These are phyloP conservation scores for Diaporthe longicolla DNA, from an alignment of 2,329 filamentous ascomycete species.

Conservation along the genomic window DNA sequence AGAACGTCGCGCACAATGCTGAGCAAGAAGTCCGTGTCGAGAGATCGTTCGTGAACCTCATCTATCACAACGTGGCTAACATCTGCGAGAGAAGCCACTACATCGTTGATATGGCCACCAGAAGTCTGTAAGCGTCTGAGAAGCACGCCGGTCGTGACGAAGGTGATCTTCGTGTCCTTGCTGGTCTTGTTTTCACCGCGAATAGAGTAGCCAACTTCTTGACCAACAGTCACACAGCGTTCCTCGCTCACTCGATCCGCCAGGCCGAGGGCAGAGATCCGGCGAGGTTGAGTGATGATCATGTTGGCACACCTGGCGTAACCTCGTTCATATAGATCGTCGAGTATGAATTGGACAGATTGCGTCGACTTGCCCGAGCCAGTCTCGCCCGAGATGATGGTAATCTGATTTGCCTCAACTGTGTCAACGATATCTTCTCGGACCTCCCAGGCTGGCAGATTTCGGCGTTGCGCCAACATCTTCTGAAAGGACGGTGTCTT, in stretches of 20 bases:
- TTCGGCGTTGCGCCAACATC: conserved; percentile 81
- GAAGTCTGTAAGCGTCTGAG: conserved; percentile 92
- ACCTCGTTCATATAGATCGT: conserved; percentile 84
- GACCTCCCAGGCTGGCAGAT: conserved; percentile 89
- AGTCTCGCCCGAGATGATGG: conserved; percentile 96
- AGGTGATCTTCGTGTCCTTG: conserved; percentile 86
- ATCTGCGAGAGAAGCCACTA: conserved; percentile 85
- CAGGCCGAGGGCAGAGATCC: conserved; percentile 93
- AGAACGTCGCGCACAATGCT: conserved; percentile 89
- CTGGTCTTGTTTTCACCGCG: conserved; percentile 88
- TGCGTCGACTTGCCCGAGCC: conserved; percentile 98
- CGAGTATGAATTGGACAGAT: conserved; percentile 94
- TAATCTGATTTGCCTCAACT: conserved; percentile 85
- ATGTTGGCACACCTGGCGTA: conserved; percentile 88
- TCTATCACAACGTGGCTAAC: conserved; percentile 96
- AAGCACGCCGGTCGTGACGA: conserved; percentile 95
- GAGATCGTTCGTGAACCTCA: conserved; percentile 94
- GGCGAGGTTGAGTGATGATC: conserved; percentile 93
- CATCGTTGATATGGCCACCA: conserved; percentile 83
- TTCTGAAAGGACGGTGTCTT: conserved; percentile 74
- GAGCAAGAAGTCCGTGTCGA: conserved; percentile 95
- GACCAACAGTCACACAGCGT: conserved; percentile 83
- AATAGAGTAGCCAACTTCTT: conserved; percentile 93
- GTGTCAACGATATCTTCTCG: conserved; percentile 82
- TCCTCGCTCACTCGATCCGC: conserved; percentile 96